These are phyloP conservation scores for Lanmaoa rubissima DNA, from an alignment of 768 basidiomycete species.

Conservation along the genomic window DNA sequence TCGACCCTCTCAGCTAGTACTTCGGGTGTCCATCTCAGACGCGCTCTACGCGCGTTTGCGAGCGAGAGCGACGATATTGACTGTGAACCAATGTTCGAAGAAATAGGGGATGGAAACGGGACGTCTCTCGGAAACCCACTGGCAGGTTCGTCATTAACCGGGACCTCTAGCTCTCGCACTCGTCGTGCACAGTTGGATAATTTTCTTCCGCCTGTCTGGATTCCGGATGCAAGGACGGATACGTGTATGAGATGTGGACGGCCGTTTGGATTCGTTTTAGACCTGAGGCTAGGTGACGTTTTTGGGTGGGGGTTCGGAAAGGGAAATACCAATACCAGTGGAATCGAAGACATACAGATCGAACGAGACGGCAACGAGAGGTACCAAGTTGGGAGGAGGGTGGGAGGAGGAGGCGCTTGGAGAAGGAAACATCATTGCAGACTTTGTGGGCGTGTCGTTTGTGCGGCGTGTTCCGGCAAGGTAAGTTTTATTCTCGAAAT, in stretches of 20 bases:
- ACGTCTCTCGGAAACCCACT: background rate
- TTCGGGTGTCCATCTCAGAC: constrained; percentile 72
- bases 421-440: constrained; percentile 84
- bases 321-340: constrained; percentile 39
- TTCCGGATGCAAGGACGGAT: constrained; percentile 81
- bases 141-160: background rate
- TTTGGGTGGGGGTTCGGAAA: constrained; percentile 29
- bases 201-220: constrained; percentile 92
- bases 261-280: constrained; percentile 56
- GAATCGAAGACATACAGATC: constrained; percentile 8
- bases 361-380: constrained; percentile 10
- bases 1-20: constrained; percentile 79
- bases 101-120: constrained; percentile 36
- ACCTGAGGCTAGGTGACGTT: constrained; percentile 25
- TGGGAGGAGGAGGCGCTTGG: constrained; percentile 26
- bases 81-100: constrained; percentile 50
- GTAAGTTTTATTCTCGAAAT: constrained; percentile 38
- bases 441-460: constrained; percentile 83
- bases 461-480: constrained; percentile 76
- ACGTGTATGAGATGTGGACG: constrained; percentile 83
- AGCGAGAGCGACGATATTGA: constrained; percentile 23
- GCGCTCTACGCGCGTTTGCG: constrained; percentile 75
- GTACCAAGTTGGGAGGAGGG: constrained; percentile 5
- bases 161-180: constrained; percentile 2
- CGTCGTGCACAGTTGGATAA: constrained; percentile 36